A percentile compares a stretch with the other conserved stretches of the same genome.
phyloP scores from a whole-genome alignment of 257 asterid species.

The Solanum piurae region DNA sequence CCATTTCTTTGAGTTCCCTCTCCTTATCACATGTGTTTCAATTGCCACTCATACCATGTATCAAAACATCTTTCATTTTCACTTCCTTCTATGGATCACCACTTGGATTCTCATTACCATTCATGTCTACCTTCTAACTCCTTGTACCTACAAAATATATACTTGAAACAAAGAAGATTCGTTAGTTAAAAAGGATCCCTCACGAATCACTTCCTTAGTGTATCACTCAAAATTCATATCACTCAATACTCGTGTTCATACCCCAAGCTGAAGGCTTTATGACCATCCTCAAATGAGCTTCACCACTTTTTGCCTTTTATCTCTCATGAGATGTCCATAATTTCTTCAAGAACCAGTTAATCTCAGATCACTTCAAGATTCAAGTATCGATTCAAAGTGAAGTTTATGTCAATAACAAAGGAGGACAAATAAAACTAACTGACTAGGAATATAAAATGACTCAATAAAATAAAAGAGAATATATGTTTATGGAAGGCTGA shows the following conservation, averaged over 20 bases:
- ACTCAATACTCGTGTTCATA: background rate
- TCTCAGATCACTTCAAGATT: background rate
- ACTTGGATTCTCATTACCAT: background rate
- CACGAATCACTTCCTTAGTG: background rate
- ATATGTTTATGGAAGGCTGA: background rate
- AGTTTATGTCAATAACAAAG: background rate
- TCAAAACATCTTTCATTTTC: background rate
- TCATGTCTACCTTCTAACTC: background rate
- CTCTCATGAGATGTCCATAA: background rate
- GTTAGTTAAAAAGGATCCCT: background rate
- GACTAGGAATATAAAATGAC: background rate
- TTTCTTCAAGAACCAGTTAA: background rate
- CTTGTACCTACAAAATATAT: background rate
- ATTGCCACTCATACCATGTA: background rate
- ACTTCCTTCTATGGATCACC: background rate
- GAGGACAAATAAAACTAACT: background rate
- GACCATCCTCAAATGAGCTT: background rate
- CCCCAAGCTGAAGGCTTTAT: background rate
- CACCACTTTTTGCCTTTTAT: background rate
- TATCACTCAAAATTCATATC: background rate
- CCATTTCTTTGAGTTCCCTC: background rate
- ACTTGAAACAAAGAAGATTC: background rate
- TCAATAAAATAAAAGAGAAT: background rate
- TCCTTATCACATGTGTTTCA: background rate
- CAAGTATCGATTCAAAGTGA: background rate